A percentile compares a stretch with the other conserved stretches of the same genome.
Evolutionary conservation across 345 rosid genomes (phyloP).

Genomic region (Lenwebbia sp.): DNA sequence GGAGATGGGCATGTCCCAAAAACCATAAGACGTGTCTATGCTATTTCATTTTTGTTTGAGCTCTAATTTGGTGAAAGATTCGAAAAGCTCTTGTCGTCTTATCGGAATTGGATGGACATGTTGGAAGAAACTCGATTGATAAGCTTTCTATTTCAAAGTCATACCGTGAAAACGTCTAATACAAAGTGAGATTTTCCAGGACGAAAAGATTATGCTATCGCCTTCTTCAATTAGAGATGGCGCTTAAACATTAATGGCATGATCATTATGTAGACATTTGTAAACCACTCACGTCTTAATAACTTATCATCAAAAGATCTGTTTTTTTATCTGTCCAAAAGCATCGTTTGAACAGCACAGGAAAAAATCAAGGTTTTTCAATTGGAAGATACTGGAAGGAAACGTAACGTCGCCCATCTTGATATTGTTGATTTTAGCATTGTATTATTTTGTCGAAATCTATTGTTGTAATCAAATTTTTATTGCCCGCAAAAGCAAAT

Average conservation of each 20-base stretch:
- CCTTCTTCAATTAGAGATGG: neutral
- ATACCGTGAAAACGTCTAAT: neutral
- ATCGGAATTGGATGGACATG: neutral
- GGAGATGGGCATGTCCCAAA: neutral
- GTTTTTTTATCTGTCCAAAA: neutral
- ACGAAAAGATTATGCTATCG: neutral
- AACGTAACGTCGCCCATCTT: neutral
- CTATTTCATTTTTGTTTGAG: neutral
- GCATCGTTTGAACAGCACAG: neutral
- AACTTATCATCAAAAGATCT: neutral
- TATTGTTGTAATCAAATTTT: no score
- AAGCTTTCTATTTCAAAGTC: neutral
- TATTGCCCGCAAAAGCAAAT: no score
- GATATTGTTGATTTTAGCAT: no score
- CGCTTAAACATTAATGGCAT: neutral
- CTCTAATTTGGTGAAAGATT: neutral
- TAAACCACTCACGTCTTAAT: neutral
- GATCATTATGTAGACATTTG: neutral
- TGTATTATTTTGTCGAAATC: no score
- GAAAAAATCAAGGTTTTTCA: fast-evolving
- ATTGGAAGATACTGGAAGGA: neutral
- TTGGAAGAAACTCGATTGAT: neutral
- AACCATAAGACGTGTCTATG: neutral
- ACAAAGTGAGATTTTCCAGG: neutral
- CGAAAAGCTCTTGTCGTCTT: neutral